Conservation (phyloP, 1,284 basidiomycete species). For the Austroboletus novae-zelandiae region DNA sequence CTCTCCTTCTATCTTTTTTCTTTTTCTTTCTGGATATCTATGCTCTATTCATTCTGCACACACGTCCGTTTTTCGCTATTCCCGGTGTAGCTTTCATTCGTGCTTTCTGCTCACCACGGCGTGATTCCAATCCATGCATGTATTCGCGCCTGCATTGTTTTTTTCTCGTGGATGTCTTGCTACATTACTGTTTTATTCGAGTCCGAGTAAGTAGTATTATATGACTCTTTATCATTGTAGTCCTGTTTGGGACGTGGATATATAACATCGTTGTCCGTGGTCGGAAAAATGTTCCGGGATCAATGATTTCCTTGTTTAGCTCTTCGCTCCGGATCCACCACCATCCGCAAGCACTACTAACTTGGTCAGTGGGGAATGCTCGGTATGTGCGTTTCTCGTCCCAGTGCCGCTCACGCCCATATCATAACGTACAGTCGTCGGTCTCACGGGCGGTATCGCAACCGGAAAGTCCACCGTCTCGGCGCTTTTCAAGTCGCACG, state of each 20-base stretch:
- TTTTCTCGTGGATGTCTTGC: not conserved
- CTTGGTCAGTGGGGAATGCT: constrained; percentile 12
- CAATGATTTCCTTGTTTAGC: too few relatives aligned
- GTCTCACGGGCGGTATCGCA: constrained; percentile 95
- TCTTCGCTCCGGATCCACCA: too few relatives aligned
- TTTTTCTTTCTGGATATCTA: constrained; percentile 1
- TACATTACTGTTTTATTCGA: constrained; percentile 2
- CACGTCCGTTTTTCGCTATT: not conserved
- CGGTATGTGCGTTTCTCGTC: constrained; percentile 8
- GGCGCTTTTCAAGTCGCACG: constrained; percentile 60
- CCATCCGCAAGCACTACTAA: too few relatives aligned
- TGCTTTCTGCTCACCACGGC: not conserved
- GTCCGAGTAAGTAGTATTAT: not conserved
- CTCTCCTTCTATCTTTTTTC: not conserved
- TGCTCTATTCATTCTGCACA: not conserved
- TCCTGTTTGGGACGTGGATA: too few relatives aligned
- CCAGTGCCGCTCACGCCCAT: not conserved
- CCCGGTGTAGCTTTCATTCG: not conserved
- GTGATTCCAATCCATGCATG: not conserved
- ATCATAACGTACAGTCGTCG: constrained; percentile 63
- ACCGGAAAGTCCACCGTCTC: constrained; percentile 97
- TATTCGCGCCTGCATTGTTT: not conserved
- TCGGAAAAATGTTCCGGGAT: too few relatives aligned
- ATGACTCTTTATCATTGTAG: not conserved
- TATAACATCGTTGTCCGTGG: too few relatives aligned